Conservation (phyloP, 2,329 filamentous ascomycete genomes). For the Cladosporium sp. region DNA sequence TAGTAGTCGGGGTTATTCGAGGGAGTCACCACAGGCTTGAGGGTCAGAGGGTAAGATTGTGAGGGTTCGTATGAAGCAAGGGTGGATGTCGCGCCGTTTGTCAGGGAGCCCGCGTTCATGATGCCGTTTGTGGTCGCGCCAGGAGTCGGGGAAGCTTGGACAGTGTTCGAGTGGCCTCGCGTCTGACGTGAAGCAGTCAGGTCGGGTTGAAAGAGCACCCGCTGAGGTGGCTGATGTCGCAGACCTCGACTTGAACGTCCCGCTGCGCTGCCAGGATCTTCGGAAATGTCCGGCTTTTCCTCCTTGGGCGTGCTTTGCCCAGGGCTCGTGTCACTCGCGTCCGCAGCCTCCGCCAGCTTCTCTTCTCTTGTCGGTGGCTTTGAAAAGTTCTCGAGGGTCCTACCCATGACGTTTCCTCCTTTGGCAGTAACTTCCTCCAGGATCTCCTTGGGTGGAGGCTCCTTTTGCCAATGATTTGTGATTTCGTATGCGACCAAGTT, state of each 20-base stretch:
- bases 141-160: constrained; percentile 39
- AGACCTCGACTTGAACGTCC: constrained; percentile 31
- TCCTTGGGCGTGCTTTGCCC: constrained; percentile 48
- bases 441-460: constrained; percentile 83
- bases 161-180: constrained; percentile 43
- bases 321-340: constrained; percentile 49
- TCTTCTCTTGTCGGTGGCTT: constrained; percentile 45
- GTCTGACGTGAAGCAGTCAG: constrained; percentile 61
- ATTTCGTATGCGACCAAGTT: constrained; percentile 84
- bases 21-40: constrained; percentile 72
- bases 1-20: constrained; percentile 69
- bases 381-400: constrained; percentile 73
- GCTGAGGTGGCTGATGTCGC: constrained; percentile 77
- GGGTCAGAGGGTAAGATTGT: constrained; percentile 56
- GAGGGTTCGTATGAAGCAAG: constrained; percentile 68
- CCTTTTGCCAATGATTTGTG: constrained; percentile 68
- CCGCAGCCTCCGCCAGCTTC: constrained; percentile 36
- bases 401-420: constrained; percentile 71
- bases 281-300: constrained; percentile 47
- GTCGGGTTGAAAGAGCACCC: constrained; percentile 82
- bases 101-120: constrained; percentile 21
- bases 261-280: constrained; percentile 42
- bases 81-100: constrained; percentile 39
- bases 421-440: constrained; percentile 77
- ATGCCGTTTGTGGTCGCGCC: constrained; percentile 51